phyloP scores from a whole-genome alignment of 805 yeast genomes.

The Candida multigemmis region DNA sequence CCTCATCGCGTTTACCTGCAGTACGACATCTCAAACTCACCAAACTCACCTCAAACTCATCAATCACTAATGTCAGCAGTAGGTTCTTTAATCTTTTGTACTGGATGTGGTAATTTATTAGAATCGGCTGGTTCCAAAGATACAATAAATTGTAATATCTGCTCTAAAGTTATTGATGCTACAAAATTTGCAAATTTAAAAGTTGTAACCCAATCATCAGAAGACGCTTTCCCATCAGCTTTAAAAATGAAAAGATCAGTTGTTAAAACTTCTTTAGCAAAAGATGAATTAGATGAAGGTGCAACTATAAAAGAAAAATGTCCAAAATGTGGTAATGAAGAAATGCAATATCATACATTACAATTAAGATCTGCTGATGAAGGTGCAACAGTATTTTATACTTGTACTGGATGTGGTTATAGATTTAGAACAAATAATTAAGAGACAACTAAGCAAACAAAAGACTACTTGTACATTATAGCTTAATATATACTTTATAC shows the following conservation, averaged over 20 bases:
- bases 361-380: constrained; percentile 98
- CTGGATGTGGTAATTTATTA: constrained; percentile 83
- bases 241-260: constrained; percentile 76
- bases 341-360: constrained; percentile 95
- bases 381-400: constrained; percentile 98
- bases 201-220: constrained; percentile 82
- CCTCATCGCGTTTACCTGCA: not conserved
- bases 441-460: no score
- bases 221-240: constrained; percentile 89
- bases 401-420: constrained; percentile 90
- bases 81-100: constrained; percentile 90
- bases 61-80: constrained; percentile 69
- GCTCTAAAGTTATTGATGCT: constrained; percentile 34
- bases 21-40: not conserved
- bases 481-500: no score
- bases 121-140: constrained; percentile 50
- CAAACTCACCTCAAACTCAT: not conserved
- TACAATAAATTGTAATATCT: constrained; percentile 48
- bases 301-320: constrained; percentile 96
- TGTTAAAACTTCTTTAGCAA: constrained; percentile 76
- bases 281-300: constrained; percentile 81
- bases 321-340: constrained; percentile 97
- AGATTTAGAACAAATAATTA: constrained; percentile 89
- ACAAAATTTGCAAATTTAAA: constrained; percentile 64
- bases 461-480: no score